Evolutionary conservation across 495 filamentous ascomycete species (phyloP).

Genomic region (Tuber umbilicatum): DNA sequence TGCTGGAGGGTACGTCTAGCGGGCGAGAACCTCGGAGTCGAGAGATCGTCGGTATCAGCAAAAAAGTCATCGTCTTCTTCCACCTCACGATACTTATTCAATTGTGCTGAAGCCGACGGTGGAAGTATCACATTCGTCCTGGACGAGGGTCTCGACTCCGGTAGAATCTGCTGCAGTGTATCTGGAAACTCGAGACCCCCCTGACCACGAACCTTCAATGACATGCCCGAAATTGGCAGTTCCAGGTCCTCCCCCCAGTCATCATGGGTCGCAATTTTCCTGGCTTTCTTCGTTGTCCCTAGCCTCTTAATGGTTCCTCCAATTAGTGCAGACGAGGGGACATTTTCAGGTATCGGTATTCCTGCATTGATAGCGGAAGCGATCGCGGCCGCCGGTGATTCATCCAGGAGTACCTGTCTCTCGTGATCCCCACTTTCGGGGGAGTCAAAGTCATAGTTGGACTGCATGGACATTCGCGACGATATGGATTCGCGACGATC

Average conservation of each 20-base stretch:
- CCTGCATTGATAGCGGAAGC: conserved; percentile 78
- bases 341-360: conserved; percentile 81
- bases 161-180: conserved; percentile 57
- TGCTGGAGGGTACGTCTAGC: conserved; percentile 47
- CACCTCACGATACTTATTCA: conserved; percentile 58
- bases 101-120: conserved; percentile 36
- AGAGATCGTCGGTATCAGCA: conserved; percentile 51
- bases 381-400: conserved; percentile 54
- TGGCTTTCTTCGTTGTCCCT: conserved; percentile 70
- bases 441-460: conserved; percentile 38
- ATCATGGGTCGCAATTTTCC: conserved; percentile 61
- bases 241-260: conserved; percentile 93
- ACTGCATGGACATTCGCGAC: conserved; percentile 42
- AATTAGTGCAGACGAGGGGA: conserved; percentile 87
- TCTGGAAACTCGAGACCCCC: conserved; percentile 60
- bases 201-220: conserved; percentile 57
- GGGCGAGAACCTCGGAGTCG: conserved; percentile 64
- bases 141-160: conserved; percentile 43
- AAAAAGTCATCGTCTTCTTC: conserved; percentile 56
- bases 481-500: conserved; percentile 42
- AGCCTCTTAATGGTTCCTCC: conserved; percentile 92
- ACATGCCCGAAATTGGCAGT: conserved; percentile 56
- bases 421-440: conserved; percentile 35
- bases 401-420: conserved; percentile 40
- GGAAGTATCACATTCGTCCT: conserved; percentile 39